A percentile compares a stretch with the other conserved stretches of the same genome.
phyloP scores from a whole-genome alignment of 108 stramenopile species.

The Pinguiococcus pyrenoidosus region DNA sequence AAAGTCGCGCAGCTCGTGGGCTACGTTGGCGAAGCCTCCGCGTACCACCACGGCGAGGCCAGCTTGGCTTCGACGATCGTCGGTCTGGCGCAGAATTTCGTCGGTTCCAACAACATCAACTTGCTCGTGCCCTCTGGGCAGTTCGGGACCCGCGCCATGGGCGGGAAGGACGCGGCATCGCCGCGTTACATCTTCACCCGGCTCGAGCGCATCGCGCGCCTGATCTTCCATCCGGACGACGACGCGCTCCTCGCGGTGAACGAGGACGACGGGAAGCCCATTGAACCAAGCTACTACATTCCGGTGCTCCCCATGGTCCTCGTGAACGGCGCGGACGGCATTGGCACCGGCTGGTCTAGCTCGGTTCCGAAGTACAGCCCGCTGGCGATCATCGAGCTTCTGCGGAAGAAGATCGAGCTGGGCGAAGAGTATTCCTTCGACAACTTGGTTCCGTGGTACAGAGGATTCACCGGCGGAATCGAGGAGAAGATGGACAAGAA shows the following conservation, averaged over 20 bases:
- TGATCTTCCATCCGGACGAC: slow-evolving; percentile 94
- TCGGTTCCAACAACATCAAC: slow-evolving; percentile 94
- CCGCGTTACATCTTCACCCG: slow-evolving; percentile 98
- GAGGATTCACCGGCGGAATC: slow-evolving; percentile 24
- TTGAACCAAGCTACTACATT: slow-evolving; percentile 91
- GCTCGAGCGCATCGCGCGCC: slow-evolving; percentile 75
- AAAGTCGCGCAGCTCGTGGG: slow-evolving; percentile 63
- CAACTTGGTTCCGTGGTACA: slow-evolving; percentile 40
- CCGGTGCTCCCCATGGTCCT: slow-evolving; percentile 75
- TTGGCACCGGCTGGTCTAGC: slow-evolving; percentile 94
- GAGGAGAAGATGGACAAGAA: slow-evolving; percentile 7
- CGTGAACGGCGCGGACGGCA: slow-evolving; percentile 73
- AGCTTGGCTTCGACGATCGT: slow-evolving; percentile 85
- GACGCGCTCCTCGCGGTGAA: slow-evolving; percentile 81
- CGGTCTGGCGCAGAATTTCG: slow-evolving; percentile 89
- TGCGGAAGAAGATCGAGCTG: slow-evolving; percentile 68
- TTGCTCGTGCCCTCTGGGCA: slow-evolving; percentile 87
- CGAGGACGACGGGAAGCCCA: slow-evolving; percentile 85
- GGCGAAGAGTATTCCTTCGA: slow-evolving; percentile 31
- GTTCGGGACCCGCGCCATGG: slow-evolving; percentile 91
- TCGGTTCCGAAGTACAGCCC: slow-evolving; percentile 58
- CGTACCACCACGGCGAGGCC: slow-evolving; percentile 97
- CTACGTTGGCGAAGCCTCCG: slow-evolving; percentile 86
- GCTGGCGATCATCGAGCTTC: slow-evolving; percentile 67
- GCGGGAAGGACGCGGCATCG: slow-evolving; percentile 86